Percentiles rank a stretch among this genome's conserved stretches.
These are phyloP conservation scores for Aspergillus sclerotiicarbonarius DNA, from an alignment of 495 filamentous ascomycete genomes.

Conservation along the genomic window DNA sequence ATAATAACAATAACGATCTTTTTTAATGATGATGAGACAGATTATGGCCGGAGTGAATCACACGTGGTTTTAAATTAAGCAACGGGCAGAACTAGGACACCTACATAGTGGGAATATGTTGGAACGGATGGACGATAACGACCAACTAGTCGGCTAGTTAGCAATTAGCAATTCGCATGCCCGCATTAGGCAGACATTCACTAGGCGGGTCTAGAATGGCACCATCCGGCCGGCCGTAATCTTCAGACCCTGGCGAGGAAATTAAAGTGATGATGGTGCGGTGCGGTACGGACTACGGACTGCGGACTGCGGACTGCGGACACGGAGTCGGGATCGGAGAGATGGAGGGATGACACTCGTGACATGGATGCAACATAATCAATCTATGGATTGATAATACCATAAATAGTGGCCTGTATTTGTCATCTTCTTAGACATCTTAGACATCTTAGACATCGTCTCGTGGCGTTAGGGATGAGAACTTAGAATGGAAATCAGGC, in stretches of 20 bases:
- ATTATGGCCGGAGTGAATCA: too few species aligned
- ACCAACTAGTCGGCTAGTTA: background rate
- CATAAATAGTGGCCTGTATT: background rate
- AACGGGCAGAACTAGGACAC: background rate
- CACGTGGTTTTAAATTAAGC: background rate
- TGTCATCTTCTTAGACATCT: background rate
- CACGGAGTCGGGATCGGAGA: background rate
- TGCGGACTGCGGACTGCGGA: background rate
- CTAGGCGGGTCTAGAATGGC: constrained; percentile 8
- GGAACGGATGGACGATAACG: too few species aligned
- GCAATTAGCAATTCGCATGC: background rate
- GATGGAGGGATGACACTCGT: too few species aligned
- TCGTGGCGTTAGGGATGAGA: background rate
- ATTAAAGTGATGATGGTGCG: constrained; percentile 4
- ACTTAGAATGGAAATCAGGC: background rate
- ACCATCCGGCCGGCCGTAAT: constrained; percentile 9
- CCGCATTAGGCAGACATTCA: constrained; percentile 8
- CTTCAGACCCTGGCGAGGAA: constrained; percentile 10
- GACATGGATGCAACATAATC: too few species aligned
- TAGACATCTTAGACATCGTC: too few species aligned
- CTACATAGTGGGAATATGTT: too few species aligned
- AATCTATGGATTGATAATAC: too few species aligned
- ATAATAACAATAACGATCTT: too few species aligned
- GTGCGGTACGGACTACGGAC: too few species aligned
- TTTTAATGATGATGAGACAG: too few species aligned